Base-by-base conservation (phyloP, 116 monocot species). In the Dioscorea cayenensis region DNA sequence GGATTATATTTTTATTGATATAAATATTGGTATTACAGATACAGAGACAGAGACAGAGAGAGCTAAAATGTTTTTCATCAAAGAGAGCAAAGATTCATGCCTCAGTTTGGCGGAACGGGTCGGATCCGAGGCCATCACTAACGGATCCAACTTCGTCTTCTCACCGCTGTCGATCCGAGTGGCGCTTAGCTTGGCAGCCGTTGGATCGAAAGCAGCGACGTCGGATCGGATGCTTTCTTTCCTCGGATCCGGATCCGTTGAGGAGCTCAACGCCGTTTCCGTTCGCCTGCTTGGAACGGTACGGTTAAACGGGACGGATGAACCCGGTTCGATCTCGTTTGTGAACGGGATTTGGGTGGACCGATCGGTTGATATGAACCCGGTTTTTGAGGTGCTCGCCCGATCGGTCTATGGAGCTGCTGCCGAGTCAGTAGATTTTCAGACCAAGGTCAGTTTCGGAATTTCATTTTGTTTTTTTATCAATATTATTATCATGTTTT, bases 321-420 rank as follows among this genome's bases (percentile, higher is more conserved):
- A 43, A 43, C 43, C 43, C 43, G 43, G 43, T 43, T 7, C 7
- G 18, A 10, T 43, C 22, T 17, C 68, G 3, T 68, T 25, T 13
- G 68, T 36, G 13, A 48, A 19, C 19, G 49, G 68, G 6, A 16
- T 68, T 20, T 68, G 68, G 68, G 49, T 50, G 9, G 68, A 68
- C 49, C 20, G 7, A 3, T 68, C 22, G 49, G 19, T 68, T 17
- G 49, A 25, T 23, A 48, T 68, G 22, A 43, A 50, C 9, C 68
- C 49, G 7, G 49, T 2, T 12, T 68, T 68, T 21, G 7, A 25
- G n/a, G 68, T 22, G 68, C 21, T 49, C 0, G 68, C 49, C 21
- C 13, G 2, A n/a, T 68, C 49, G 19, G 49, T 68, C 21, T 68
- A 68, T 22, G 7, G 49, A 23, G 68, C 68, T 3, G 43, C 16